Evolutionary conservation across 805 yeast species (phyloP).

Genomic region (Candida qinlingensis): DNA sequence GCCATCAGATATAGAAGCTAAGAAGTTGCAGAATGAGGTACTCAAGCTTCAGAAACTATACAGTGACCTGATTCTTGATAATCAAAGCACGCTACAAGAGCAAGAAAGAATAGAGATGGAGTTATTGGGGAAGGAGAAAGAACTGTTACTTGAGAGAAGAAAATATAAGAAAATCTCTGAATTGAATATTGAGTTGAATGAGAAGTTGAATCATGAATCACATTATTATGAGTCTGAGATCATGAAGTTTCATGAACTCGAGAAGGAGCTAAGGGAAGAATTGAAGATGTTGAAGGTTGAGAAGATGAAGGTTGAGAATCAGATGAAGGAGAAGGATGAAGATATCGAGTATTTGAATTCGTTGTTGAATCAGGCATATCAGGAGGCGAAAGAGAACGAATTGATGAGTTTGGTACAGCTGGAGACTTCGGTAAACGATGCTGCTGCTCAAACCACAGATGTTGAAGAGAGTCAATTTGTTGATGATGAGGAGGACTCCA

Average conservation of each 20-base stretch:
- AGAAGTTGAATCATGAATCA: conserved; percentile 12
- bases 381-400: not conserved
- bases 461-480: not conserved
- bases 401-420: not conserved
- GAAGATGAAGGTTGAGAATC: not conserved
- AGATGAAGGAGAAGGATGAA: conserved; percentile 8
- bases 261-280: conserved; percentile 13
- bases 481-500: conserved; percentile 3
- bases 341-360: conserved; percentile 15
- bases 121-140: conserved; percentile 24
- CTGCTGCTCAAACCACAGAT: not conserved
- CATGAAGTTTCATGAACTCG: conserved; percentile 7
- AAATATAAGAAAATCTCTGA: conserved; percentile 8
- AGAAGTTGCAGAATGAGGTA: conserved; percentile 3
- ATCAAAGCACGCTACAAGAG: conserved; percentile 28
- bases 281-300: not conserved
- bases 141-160: conserved; percentile 9
- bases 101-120: conserved; percentile 32
- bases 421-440: not conserved
- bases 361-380: conserved; percentile 13
- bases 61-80: conserved; percentile 19
- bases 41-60: conserved; percentile 17
- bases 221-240: conserved; percentile 15
- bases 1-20: not conserved
- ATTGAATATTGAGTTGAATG: conserved; percentile 10